Evolutionary conservation across 371 early-diverging fungal species (phyloP).

Genomic region (Funneliformis caledonium): DNA sequence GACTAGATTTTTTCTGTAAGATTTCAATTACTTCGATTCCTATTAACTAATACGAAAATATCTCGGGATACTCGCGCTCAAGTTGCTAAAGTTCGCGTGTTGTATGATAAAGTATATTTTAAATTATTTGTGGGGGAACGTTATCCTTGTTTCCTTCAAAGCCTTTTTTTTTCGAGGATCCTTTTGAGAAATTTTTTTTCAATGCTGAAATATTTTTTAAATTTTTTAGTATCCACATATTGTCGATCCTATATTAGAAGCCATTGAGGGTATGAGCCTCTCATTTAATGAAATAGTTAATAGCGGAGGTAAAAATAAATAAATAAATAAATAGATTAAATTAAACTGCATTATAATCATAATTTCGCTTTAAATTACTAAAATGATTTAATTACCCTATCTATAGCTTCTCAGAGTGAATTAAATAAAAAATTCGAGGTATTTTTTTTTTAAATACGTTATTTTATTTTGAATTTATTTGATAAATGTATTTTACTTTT

Average conservation of each 20-base stretch:
- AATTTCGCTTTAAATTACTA: background rate
- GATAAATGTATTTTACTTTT: background rate
- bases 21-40: conserved; percentile 69
- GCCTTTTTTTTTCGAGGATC: background rate
- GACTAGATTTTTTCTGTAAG: conserved; percentile 45
- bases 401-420: background rate
- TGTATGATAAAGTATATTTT: conserved; percentile 58
- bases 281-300: conserved; percentile 54
- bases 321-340: no score
- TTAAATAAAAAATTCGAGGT: background rate
- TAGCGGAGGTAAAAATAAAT: background rate
- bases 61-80: conserved; percentile 87
- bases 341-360: background rate
- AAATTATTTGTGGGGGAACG: background rate
- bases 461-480: background rate
- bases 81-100: conserved; percentile 79
- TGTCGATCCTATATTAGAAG: conserved; percentile 74
- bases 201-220: background rate
- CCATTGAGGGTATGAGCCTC: conserved; percentile 71
- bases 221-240: conserved; percentile 60
- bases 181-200: background rate
- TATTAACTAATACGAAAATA: conserved; percentile 86
- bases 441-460: conserved; percentile 14
- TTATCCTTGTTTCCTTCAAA: no score
- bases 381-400: background rate